Conservation (phyloP, 2,329 filamentous ascomycete species). For the Beauveria scarabaeidicola region DNA sequence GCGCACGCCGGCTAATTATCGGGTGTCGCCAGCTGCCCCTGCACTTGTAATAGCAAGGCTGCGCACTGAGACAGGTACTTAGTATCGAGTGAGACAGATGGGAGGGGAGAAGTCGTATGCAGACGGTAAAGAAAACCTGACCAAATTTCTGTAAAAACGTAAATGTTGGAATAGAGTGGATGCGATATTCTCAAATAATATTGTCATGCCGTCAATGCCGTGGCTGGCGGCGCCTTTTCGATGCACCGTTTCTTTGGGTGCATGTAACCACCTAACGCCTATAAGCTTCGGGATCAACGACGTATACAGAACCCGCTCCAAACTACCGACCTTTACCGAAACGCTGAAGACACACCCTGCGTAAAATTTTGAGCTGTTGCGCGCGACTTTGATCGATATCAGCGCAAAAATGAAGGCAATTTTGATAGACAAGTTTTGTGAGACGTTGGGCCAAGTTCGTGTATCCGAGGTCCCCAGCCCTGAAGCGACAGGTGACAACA, state of each 20-base stretch:
- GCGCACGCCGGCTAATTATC: constrained; percentile 15
- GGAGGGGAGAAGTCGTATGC: not conserved
- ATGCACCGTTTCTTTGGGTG: not conserved
- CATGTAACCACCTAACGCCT: too few species aligned
- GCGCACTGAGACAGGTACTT: too few species aligned
- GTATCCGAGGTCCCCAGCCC: constrained; percentile 19
- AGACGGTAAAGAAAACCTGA: too few species aligned
- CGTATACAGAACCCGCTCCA: not conserved
- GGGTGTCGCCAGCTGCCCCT: not conserved
- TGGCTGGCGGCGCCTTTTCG: not conserved
- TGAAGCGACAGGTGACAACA: constrained; percentile 12
- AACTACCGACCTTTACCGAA: not conserved
- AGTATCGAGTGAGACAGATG: too few species aligned
- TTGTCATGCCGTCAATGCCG: not conserved
- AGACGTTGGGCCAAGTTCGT: constrained; percentile 18
- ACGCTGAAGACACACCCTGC: not conserved
- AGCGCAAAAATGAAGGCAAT: constrained; percentile 21
- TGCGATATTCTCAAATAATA: not conserved
- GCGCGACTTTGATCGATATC: not conserved
- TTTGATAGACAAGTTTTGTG: constrained; percentile 19
- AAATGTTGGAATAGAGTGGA: too few species aligned
- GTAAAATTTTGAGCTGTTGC: not conserved
- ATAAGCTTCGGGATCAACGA: not conserved
- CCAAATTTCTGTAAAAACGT: not conserved
- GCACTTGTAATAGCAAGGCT: not conserved